These are phyloP conservation scores for Phaseolus coccineus DNA, from an alignment of 331 rosid species.

Conservation along the genomic window DNA sequence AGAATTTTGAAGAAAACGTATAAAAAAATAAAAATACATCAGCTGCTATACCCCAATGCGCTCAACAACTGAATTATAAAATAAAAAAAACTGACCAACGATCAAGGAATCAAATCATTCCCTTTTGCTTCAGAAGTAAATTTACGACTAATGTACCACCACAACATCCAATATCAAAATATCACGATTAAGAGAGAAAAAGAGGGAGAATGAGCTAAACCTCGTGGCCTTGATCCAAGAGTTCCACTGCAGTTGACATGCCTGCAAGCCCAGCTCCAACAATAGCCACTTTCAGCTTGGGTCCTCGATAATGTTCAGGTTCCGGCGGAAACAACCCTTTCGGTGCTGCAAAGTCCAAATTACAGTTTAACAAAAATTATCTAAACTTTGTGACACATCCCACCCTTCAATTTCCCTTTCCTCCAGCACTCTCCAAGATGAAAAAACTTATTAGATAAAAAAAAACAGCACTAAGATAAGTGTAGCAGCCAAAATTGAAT, in stretches of 20 bases:
- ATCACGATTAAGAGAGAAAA: not conserved
- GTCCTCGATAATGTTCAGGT: conserved; percentile 89
- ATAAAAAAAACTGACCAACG: not conserved
- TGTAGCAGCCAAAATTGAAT: not conserved
- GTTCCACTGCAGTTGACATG: conserved; percentile 98
- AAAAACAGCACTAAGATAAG: not conserved
- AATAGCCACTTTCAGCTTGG: conserved; percentile 93
- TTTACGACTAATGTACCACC: not conserved
- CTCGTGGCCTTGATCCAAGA: conserved; percentile 99
- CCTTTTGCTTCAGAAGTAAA: conserved; percentile 9
- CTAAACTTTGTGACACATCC: conserved; percentile 17
- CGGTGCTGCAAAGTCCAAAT: conserved; percentile 72
- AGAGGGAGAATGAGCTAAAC: conserved; percentile 51
- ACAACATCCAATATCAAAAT: conserved; percentile 32
- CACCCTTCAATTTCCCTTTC: not conserved
- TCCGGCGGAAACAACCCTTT: conserved; percentile 97
- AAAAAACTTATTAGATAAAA: not conserved
- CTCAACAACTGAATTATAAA: conserved; percentile 19
- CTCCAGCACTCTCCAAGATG: not conserved
- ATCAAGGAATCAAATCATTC: not conserved
- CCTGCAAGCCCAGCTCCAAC: conserved; percentile 99
- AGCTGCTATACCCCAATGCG: conserved; percentile 4
- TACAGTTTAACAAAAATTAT: conserved; percentile 16
- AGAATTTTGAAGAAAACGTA: conserved; percentile 27
- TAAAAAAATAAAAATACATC: conserved; percentile 10